phyloP scores from a whole-genome alignment of 176 grass and related monocot genomes.

The Cenchrus purpureus region DNA sequence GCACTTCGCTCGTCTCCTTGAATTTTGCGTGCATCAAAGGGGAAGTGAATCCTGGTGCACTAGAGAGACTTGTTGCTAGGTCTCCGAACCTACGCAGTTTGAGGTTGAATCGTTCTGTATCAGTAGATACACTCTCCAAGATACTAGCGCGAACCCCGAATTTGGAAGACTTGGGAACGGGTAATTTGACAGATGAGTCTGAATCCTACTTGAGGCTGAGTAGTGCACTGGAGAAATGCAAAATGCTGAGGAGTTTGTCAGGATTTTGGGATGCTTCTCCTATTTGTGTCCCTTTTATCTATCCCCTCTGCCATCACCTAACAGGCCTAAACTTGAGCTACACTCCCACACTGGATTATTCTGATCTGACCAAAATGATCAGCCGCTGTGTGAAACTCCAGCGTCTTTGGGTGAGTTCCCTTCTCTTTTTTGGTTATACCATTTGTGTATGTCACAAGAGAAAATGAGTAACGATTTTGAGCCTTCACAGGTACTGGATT shows the following conservation, averaged over 20 bases:
- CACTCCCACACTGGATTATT: constrained; percentile 62
- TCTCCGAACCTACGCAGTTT: constrained; percentile 79
- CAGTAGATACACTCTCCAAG: constrained; percentile 66
- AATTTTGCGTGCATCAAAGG: constrained; percentile 87
- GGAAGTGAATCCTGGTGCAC: constrained; percentile 60
- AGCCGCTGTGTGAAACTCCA: constrained; percentile 75
- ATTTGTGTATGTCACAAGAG: constrained; percentile 2
- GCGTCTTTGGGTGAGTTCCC: constrained; percentile 80
- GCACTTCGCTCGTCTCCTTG: constrained; percentile 73
- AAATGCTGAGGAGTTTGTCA: constrained; percentile 72
- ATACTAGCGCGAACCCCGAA: constrained; percentile 64
- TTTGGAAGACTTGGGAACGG: constrained; percentile 74
- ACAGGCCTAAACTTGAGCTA: constrained; percentile 84
- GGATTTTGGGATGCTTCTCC: constrained; percentile 82
- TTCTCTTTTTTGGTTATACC: background rate
- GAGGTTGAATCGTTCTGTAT: constrained; percentile 68
- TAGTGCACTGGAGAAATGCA: constrained; percentile 62
- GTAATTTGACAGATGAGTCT: constrained; percentile 56
- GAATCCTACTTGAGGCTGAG: constrained; percentile 53
- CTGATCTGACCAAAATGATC: constrained; percentile 68
- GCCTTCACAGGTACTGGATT: constrained; percentile 68
- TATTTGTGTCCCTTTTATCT: constrained; percentile 50
- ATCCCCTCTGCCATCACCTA: constrained; percentile 63
- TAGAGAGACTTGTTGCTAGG: constrained; percentile 79
- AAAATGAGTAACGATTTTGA: constrained; percentile 2